Evolutionary conservation across 306 rosid genomes (phyloP), one percentile per base, ranked within the genome.

Genomic region (Trichosanthes cucumerina): DNA sequence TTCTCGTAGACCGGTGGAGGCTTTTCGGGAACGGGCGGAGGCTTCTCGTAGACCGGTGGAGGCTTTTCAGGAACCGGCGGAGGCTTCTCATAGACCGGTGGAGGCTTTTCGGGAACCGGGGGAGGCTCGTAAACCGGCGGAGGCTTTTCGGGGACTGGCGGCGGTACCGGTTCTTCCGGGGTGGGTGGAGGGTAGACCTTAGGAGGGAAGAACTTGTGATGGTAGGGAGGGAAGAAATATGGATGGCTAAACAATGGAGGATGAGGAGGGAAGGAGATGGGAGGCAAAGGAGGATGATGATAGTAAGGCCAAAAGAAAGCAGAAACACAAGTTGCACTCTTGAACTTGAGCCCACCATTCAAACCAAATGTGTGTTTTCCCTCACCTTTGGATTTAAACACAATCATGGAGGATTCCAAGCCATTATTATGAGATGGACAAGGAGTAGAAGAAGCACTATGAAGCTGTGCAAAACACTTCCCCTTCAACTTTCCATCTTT

Each of bases 391-490:
- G 91, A 79, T 50, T 86, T 83, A 50, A 86, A 76, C 9, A 88
- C 87, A 18, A 95, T 82, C 76, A 88, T 91, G 12, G 88, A 80
- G 78, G 87, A 69, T 9, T 88, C 78, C 0, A 87, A 73, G 10
- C 88, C 91, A 54, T 87, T 80, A 41, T 86, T 80, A 41, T 86
- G 95, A 19, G 86, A 80, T 83, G 90, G 89, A 64, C 97, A 95
- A 4, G 96, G 97, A 50, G 82, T 18, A 34, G 81, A 86, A 66
- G 87, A 79, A 34, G 96, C 92, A 80, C 92, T 91, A 28, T 88
- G 97, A 33, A 95, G 85, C 62, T 89, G 92, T 65, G 92, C 98
- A 86, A 88, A 92, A 44, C 98, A 95, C 28, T 95, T 93, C 80
- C 88, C 97, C 62, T 84, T 88, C 8, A 94, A 8, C 21, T 88